Evolutionary conservation across 352 stramenopile species (phyloP), one percentile per base, ranked within the genome.

Genomic region (Elongisporangium senticosum): DNA sequence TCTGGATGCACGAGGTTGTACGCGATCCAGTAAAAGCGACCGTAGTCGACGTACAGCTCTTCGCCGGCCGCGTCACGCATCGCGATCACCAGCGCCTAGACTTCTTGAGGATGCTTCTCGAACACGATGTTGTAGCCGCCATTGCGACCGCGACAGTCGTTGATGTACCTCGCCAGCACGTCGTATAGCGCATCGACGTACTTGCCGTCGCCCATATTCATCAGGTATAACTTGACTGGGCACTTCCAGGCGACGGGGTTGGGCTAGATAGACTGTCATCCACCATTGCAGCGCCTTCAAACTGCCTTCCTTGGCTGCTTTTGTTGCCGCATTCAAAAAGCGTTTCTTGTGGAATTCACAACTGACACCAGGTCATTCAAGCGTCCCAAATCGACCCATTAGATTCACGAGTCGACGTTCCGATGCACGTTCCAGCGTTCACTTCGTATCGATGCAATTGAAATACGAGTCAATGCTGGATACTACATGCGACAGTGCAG

Each of bases 31-130:
- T 94, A 94, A 19, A 87, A 71, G 26, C 90, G 86, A 3, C 85
- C 85, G 56, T 95, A 95, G 63, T 92, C 75, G 17, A 86, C 85
- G 57, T 81, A 95, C 23, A 95, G 61, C 64, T 95, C 85, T 54
- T 92, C 81, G 28, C 67, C 78, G 0, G 55, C 48, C 2, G 55
- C 48, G 61, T 86, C 72, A 14, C 74, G 65, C 59, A 86, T 59
- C 7, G 85, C 80, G 13, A 90, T 55, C 40, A 95, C 81, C 6
- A 75, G 55, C 20, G 85, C 85, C 20, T 74, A 71, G 23, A 72
- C 59, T 15, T 83, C 62, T 2, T 68, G 14, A 2, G 83, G 81
- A 8, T 59, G 65, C 58, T 93, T 93, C 10, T 86, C 69, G 56
- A 95, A 95, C 37, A 58, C 26, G n/a, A 95, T 81, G 23, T 95